phyloP scores from a whole-genome alignment of 805 yeast genomes.

The Alloascoidea africana region DNA sequence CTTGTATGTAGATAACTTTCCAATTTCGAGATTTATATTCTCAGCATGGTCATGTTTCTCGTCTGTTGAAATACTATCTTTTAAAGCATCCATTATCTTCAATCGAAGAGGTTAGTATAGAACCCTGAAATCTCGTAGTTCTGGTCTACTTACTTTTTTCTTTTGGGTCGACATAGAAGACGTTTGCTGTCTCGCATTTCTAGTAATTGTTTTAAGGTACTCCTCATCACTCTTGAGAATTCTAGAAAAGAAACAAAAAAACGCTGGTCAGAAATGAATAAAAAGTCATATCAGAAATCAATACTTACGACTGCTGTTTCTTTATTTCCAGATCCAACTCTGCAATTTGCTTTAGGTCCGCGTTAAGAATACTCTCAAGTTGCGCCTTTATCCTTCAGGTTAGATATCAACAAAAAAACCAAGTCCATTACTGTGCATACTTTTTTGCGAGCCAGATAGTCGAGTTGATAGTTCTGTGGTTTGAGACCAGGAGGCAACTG shows the following conservation, averaged over 20 bases:
- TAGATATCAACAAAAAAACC: background rate
- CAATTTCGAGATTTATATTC: background rate
- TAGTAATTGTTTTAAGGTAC: background rate
- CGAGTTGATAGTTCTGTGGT: background rate
- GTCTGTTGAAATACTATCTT: background rate
- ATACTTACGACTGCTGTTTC: background rate
- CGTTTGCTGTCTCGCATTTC: background rate
- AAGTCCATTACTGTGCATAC: background rate
- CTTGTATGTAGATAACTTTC: background rate
- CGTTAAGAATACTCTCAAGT: background rate
- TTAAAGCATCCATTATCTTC: background rate
- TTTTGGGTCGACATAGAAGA: background rate
- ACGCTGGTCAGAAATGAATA: background rate
- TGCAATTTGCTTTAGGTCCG: conserved; percentile 1
- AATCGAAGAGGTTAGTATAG: background rate
- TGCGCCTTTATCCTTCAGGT: background rate
- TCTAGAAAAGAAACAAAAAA: background rate
- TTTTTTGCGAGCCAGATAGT: background rate
- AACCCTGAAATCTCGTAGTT: background rate
- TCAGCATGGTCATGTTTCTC: background rate
- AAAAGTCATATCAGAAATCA: background rate
- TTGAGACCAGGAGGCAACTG: background rate
- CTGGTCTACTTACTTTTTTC: background rate
- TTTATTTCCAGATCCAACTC: background rate
- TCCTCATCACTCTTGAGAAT: background rate